A percentile compares a stretch with the other conserved stretches of the same genome.
Evolutionary conservation across 495 filamentous ascomycete species (phyloP).

Genomic region (Penicillium goetzii): DNA sequence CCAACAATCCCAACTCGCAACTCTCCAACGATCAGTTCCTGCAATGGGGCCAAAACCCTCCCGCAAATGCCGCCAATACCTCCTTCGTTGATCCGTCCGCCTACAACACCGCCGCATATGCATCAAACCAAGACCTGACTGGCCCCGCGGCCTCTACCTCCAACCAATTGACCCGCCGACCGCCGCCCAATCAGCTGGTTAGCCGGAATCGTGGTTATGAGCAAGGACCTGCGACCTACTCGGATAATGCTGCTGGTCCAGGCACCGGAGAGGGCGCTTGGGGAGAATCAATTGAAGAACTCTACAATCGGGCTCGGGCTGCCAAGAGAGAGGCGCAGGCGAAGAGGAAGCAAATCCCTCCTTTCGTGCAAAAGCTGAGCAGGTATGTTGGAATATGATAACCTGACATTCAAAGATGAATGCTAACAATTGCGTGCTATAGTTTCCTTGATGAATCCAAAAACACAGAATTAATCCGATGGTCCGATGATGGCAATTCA

Average conservation of each 20-base stretch:
- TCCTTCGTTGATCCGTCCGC: slow-evolving; percentile 41
- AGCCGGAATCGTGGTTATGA: slow-evolving; percentile 48
- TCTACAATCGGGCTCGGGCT: slow-evolving; percentile 72
- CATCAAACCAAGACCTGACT: slow-evolving; percentile 47
- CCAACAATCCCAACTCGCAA: slow-evolving; percentile 38
- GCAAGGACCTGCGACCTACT: slow-evolving; percentile 51
- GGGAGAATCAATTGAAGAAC: slow-evolving; percentile 68
- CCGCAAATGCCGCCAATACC: slow-evolving; percentile 40
- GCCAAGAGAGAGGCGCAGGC: slow-evolving; percentile 83
- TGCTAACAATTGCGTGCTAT: slow-evolving; percentile 4
- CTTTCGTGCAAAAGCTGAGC: slow-evolving; percentile 97
- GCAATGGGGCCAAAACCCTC: slow-evolving; percentile 54
- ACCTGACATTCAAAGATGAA: not conserved
- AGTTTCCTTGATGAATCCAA: slow-evolving; percentile 93
- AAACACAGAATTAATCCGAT: slow-evolving; percentile 93
- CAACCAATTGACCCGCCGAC: slow-evolving; percentile 68
- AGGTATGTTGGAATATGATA: slow-evolving; percentile 62
- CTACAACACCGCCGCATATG: slow-evolving; percentile 46
- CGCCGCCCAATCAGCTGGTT: slow-evolving; percentile 63
- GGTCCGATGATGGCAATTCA: slow-evolving; percentile 94
- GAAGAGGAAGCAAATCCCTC: slow-evolving; percentile 92
- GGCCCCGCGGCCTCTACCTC: slow-evolving; percentile 53
- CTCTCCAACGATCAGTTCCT: slow-evolving; percentile 59
- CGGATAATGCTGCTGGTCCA: slow-evolving; percentile 46
- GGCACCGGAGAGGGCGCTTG: slow-evolving; percentile 53